These are phyloP conservation scores for Populus euphratica DNA, from an alignment of 345 rosid genomes.

Conservation along the genomic window DNA sequence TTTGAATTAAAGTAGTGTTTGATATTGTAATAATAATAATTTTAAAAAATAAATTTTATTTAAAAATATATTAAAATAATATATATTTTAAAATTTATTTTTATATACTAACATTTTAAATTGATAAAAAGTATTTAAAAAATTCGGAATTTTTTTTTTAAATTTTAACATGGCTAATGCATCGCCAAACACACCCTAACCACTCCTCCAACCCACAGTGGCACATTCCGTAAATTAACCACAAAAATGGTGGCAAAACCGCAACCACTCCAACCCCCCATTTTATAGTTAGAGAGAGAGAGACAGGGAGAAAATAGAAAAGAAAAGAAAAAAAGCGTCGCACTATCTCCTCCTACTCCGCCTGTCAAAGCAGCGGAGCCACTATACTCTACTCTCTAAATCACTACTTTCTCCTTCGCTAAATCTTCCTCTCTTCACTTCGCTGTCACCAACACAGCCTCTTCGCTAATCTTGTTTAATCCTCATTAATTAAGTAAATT, in stretches of 20 bases:
- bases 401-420: background rate
- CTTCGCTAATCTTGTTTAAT: background rate
- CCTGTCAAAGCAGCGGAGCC: background rate
- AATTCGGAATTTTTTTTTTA: too few species aligned
- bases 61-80: too few species aligned
- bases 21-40: fast-evolving
- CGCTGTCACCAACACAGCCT: background rate
- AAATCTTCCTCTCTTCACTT: background rate
- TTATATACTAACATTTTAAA: too few species aligned
- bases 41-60: too few species aligned
- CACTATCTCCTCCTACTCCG: background rate
- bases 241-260: constrained; percentile 24
- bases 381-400: background rate
- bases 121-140: too few species aligned
- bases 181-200: too few species aligned
- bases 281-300: background rate
- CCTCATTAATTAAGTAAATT: too few species aligned
- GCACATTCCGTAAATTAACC: constrained; percentile 37
- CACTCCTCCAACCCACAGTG: constrained; percentile 22
- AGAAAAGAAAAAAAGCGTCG: background rate
- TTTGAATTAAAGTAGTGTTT: fast-evolving
- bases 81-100: too few species aligned
- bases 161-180: too few species aligned
- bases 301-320: background rate
- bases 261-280: background rate